Percentiles rank a stretch among this genome's conserved stretches.
These are phyloP conservation scores for Delonix regia DNA, from an alignment of 306 rosid genomes.

Conservation along the genomic window DNA sequence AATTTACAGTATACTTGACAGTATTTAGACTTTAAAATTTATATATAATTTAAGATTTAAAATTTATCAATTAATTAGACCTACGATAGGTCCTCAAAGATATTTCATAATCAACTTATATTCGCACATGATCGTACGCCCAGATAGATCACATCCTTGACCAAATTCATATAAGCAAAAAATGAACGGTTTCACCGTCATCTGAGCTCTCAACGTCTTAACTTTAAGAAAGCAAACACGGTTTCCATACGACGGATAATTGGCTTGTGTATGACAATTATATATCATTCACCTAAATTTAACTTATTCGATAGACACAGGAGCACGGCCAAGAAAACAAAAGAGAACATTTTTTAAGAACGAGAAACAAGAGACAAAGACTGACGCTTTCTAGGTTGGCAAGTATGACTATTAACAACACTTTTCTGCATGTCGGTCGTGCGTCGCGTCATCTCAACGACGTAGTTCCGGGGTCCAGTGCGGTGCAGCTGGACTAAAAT, in stretches of 20 bases:
- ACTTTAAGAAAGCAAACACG: constrained; percentile 28
- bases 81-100: no score
- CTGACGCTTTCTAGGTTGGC: background rate
- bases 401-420: no score
- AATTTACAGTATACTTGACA: no score
- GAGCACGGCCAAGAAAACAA: background rate
- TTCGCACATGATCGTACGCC: no score
- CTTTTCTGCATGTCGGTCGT: no score
- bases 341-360: background rate
- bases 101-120: no score
- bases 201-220: constrained; percentile 18
- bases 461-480: constrained; percentile 71
- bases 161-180: constrained; percentile 7
- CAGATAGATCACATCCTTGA: constrained; percentile 5
- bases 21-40: no score
- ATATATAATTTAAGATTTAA: no score
- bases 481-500: constrained; percentile 71
- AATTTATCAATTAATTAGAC: no score
- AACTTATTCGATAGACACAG: constrained; percentile 47
- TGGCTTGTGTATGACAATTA: constrained; percentile 31
- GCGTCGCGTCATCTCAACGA: constrained; percentile 20
- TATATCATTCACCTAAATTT: constrained; percentile 32
- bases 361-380: background rate
- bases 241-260: constrained; percentile 10
- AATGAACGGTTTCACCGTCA: background rate